Conservation (phyloP, 2,329 filamentous ascomycete genomes). For the Xylaria digitata region DNA sequence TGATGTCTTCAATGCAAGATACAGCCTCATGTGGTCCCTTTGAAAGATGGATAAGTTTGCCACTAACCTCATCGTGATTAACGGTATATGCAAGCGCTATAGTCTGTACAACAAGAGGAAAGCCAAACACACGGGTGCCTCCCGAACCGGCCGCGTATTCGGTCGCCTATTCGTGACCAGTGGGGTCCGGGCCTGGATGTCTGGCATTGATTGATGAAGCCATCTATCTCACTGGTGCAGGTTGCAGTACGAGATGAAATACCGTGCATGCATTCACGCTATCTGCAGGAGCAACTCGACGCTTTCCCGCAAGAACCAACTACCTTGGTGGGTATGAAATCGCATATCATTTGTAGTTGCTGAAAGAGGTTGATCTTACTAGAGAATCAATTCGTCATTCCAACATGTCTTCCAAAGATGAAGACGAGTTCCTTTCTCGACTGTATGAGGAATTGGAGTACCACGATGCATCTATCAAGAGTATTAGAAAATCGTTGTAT, state of each 20-base stretch:
- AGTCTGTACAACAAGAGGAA: slow-evolving; percentile 10
- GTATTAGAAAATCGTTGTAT: no score
- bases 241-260: background rate
- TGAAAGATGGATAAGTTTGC: background rate
- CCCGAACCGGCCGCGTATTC: slow-evolving; percentile 12
- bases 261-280: background rate
- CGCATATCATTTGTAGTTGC: no score
- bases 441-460: no score
- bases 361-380: no score
- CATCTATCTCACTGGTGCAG: background rate
- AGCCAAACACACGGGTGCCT: slow-evolving; percentile 14
- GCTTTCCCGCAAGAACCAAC: no score
- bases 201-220: slow-evolving; percentile 4
- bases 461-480: no score
- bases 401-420: no score
- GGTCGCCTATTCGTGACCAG: slow-evolving; percentile 4
- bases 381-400: no score
- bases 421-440: no score
- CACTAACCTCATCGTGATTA: background rate
- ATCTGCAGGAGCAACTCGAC: no score
- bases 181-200: background rate
- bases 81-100: slow-evolving; percentile 10
- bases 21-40: slow-evolving; percentile 2
- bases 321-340: no score
- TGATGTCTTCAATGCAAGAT: slow-evolving; percentile 13